Conservation (phyloP, 31 red algal genomes). For the Odonthalia washingtoniensis region DNA sequence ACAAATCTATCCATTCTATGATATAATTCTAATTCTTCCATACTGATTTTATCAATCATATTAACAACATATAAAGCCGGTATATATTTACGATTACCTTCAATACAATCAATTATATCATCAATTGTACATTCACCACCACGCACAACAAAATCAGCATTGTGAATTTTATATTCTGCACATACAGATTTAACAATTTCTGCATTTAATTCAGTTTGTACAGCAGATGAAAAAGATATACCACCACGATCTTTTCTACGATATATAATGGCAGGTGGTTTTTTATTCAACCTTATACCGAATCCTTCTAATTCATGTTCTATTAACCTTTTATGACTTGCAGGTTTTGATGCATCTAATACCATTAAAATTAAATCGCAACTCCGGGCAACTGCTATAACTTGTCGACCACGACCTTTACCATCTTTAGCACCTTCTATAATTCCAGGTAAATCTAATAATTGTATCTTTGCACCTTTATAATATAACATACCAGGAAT, state of each 20-base stretch:
- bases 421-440: slow-evolving; percentile 99
- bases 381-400: slow-evolving; percentile 97
- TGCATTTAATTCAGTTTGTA: slow-evolving; percentile 73
- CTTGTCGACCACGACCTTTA: slow-evolving; percentile 94
- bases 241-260: slow-evolving; percentile 88
- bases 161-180: slow-evolving; percentile 93
- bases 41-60: slow-evolving; percentile 96
- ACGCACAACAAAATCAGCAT: slow-evolving; percentile 84
- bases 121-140: slow-evolving; percentile 85
- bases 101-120: slow-evolving; percentile 97
- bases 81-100: slow-evolving; percentile 93
- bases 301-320: slow-evolving; percentile 99
- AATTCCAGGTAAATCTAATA: slow-evolving; percentile 98
- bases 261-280: slow-evolving; percentile 83
- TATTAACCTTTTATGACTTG: slow-evolving; percentile 89
- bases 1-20: slow-evolving; percentile 91
- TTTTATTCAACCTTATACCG: slow-evolving; percentile 97
- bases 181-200: slow-evolving; percentile 85
- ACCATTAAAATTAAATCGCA: slow-evolving; percentile 96
- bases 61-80: slow-evolving; percentile 97
- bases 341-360: slow-evolving; percentile 93
- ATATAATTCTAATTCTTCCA: slow-evolving; percentile 98
- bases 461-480: slow-evolving; percentile 93
- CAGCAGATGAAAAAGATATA: slow-evolving; percentile 82
- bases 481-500: slow-evolving; percentile 96